These are phyloP conservation scores for Heterobasidion annosum DNA, from an alignment of 1,284 basidiomycete species.

Conservation along the genomic window DNA sequence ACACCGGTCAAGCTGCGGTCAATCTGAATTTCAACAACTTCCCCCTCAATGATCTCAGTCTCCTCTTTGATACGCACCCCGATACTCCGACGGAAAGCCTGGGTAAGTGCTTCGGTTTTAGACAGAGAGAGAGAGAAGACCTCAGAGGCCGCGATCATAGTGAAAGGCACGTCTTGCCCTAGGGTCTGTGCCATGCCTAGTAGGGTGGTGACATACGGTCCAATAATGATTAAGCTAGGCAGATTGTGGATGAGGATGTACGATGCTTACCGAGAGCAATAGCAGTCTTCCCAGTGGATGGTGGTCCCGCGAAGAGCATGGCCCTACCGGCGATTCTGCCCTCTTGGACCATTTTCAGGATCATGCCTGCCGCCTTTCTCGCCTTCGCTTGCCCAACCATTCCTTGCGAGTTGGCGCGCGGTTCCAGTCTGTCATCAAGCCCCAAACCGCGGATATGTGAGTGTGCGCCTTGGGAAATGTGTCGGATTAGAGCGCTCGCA, in stretches of 20 bases:
- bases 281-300: constrained; percentile 95
- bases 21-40: constrained; percentile 98
- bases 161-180: constrained; percentile 92
- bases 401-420: constrained; percentile 81
- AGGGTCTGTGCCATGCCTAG: constrained; percentile 94
- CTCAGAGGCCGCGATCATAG: constrained; percentile 94
- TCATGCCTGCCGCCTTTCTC: constrained; percentile 93
- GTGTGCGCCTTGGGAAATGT: constrained; percentile 64
- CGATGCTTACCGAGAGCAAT: constrained; percentile 77
- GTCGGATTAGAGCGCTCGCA: background rate
- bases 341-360: constrained; percentile 97
- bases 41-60: constrained; percentile 95
- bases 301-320: constrained; percentile 94
- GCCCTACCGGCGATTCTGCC: constrained; percentile 91
- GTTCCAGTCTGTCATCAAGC: constrained; percentile 87
- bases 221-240: too few relatives aligned
- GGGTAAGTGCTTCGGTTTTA: constrained; percentile 96
- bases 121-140: constrained; percentile 98
- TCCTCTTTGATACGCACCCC: constrained; percentile 98
- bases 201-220: background rate
- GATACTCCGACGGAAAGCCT: constrained; percentile 92
- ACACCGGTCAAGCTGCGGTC: constrained; percentile 95
- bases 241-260: background rate
- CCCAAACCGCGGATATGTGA: constrained; percentile 96
- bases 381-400: constrained; percentile 97